A percentile compares a stretch with the other conserved stretches of the same genome.
Conservation (phyloP, 129 eudicot genomes). For the Rutidosis leptorrhynchoides region DNA sequence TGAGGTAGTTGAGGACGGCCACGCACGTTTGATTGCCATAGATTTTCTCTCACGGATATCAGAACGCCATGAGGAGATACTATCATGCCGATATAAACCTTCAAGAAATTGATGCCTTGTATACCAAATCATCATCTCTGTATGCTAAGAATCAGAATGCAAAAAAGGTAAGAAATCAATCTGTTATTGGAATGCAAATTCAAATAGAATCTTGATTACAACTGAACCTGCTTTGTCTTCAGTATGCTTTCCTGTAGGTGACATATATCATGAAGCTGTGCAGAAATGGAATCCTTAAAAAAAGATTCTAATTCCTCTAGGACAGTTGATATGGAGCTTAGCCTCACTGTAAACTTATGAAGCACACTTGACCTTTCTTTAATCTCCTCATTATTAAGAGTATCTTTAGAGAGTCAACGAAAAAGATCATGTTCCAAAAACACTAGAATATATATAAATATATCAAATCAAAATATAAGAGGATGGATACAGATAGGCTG, state of each 20-base stretch:
- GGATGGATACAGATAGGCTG: conserved; percentile 77
- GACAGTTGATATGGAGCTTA: conserved; percentile 62
- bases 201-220: background rate
- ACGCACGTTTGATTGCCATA: conserved; percentile 67
- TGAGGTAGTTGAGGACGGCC: conserved; percentile 64
- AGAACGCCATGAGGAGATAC: conserved; percentile 36
- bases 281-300: conserved; percentile 66
- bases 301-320: conserved; percentile 89
- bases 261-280: conserved; percentile 78
- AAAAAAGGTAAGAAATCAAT: conserved; percentile 13
- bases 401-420: conserved; percentile 53
- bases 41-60: conserved; percentile 54
- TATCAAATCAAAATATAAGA: conserved; percentile 5
- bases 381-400: conserved; percentile 47
- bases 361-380: conserved; percentile 47
- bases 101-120: conserved; percentile 69
- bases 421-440: conserved; percentile 6
- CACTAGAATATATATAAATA: background rate
- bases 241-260: conserved; percentile 72
- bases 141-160: conserved; percentile 50
- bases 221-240: conserved; percentile 84
- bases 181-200: background rate
- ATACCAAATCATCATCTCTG: conserved; percentile 92
- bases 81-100: conserved; percentile 43
- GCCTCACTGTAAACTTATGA: conserved; percentile 58